These are phyloP conservation scores for Sporothrix globosa DNA, from an alignment of 2,329 filamentous ascomycete species.

Conservation along the genomic window DNA sequence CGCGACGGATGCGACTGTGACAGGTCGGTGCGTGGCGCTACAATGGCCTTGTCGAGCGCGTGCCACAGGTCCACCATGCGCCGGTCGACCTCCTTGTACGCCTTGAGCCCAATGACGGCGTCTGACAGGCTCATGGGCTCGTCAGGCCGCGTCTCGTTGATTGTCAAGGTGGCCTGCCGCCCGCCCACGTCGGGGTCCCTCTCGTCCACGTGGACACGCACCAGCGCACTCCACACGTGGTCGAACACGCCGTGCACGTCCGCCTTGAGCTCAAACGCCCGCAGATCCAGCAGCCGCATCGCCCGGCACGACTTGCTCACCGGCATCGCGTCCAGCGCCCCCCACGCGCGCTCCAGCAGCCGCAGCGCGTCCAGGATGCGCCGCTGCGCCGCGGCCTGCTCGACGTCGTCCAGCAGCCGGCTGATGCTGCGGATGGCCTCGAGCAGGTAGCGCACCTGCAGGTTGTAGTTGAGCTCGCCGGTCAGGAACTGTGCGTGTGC, in stretches of 20 bases:
- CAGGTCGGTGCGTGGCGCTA: constrained; percentile 62
- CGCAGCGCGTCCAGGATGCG: constrained; percentile 61
- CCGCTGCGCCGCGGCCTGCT: constrained; percentile 58
- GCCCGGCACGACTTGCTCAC: constrained; percentile 64
- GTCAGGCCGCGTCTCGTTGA: constrained; percentile 42
- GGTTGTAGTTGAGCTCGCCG: constrained; percentile 62
- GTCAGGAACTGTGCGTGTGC: constrained; percentile 60
- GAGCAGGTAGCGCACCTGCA: constrained; percentile 58
- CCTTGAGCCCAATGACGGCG: constrained; percentile 59
- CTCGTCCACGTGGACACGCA: constrained; percentile 64
- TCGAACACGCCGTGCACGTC: constrained; percentile 68
- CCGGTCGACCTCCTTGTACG: constrained; percentile 64
- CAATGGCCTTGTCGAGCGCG: constrained; percentile 62
- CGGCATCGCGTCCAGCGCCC: constrained; percentile 61
- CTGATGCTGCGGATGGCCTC: constrained; percentile 60
- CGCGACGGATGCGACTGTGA: constrained; percentile 40
- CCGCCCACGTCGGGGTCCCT: constrained; percentile 60
- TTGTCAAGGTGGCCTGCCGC: constrained; percentile 44
- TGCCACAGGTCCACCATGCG: constrained; percentile 65
- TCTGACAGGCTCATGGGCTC: constrained; percentile 58
- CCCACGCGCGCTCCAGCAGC: constrained; percentile 63
- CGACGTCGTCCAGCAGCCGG: constrained; percentile 64
- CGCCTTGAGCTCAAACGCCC: constrained; percentile 67
- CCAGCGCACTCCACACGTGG: constrained; percentile 69
- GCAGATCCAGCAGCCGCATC: constrained; percentile 66